Conservation (phyloP, 805 yeast genomes). For the Nakazawaea holstii region DNA sequence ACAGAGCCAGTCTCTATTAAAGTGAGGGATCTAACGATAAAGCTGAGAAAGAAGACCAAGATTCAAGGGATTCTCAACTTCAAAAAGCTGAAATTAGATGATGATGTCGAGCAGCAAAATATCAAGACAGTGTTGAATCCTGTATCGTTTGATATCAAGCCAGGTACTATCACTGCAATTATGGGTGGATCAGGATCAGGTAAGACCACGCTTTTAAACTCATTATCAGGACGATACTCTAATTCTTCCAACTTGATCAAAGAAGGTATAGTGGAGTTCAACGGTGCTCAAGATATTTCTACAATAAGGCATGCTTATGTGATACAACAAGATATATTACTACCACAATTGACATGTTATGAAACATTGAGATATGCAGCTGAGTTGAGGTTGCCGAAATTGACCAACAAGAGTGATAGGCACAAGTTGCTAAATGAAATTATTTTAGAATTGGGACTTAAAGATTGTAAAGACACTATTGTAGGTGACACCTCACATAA, state of each 20-base stretch:
- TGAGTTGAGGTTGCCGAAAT: constrained; percentile 53
- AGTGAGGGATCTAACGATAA: constrained; percentile 21
- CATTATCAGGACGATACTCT: constrained; percentile 45
- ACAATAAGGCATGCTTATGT: constrained; percentile 52
- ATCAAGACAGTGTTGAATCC: constrained; percentile 38
- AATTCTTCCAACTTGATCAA: constrained; percentile 24
- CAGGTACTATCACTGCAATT: constrained; percentile 68
- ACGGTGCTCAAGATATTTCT: constrained; percentile 24
- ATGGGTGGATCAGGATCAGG: constrained; percentile 90
- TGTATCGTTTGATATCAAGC: constrained; percentile 53
- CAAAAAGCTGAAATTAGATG: constrained; percentile 4
- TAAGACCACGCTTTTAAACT: constrained; percentile 73
- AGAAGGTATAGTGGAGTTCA: constrained; percentile 39
- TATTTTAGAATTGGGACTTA: constrained; percentile 58
- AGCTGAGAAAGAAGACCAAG: constrained; percentile 9
- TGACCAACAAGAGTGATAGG: constrained; percentile 39
- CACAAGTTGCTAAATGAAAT: constrained; percentile 49
- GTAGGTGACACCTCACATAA: constrained; percentile 49
- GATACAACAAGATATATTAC: constrained; percentile 68
- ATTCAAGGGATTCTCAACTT: not conserved
- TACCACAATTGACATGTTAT: constrained; percentile 65
- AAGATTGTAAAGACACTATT: constrained; percentile 53
- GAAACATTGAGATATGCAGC: constrained; percentile 73
- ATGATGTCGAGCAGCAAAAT: constrained; percentile 16
- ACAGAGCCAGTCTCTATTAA: constrained; percentile 20